These are phyloP conservation scores for Rossbeevera mucosa DNA, from an alignment of 768 basidiomycete genomes.

Conservation along the genomic window DNA sequence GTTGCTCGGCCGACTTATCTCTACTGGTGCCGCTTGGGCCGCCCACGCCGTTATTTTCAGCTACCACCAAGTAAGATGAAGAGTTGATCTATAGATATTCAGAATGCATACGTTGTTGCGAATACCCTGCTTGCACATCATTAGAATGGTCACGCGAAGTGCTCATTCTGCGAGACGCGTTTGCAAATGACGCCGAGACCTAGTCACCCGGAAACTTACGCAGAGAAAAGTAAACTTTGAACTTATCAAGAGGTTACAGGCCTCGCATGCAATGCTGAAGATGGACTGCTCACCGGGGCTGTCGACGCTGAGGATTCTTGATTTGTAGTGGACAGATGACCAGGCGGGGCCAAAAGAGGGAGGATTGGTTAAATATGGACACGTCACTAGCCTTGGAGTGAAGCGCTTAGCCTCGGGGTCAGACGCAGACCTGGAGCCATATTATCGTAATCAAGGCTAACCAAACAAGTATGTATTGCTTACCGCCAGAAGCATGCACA, in stretches of 20 bases:
- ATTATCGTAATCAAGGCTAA: not conserved
- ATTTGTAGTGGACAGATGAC: slow-evolving; percentile 1
- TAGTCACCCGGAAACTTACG: not conserved
- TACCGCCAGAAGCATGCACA: not conserved
- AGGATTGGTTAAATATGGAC: not conserved
- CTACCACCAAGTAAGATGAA: not conserved
- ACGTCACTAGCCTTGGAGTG: not conserved
- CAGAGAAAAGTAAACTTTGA: not conserved
- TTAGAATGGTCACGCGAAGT: slow-evolving; percentile 1
- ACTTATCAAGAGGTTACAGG: not conserved
- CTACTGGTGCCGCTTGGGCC: slow-evolving; percentile 1
- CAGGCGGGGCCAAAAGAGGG: not conserved
- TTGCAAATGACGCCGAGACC: slow-evolving; percentile 1
- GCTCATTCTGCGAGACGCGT: not conserved
- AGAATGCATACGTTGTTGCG: slow-evolving; percentile 15
- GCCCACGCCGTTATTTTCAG: slow-evolving; percentile 3
- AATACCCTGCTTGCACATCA: not conserved
- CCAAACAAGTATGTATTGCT: slow-evolving; percentile 9
- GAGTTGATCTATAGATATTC: not conserved
- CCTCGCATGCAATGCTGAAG: not conserved
- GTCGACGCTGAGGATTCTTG: not conserved
- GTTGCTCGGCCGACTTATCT: slow-evolving; percentile 1
- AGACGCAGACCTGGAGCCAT: not conserved
- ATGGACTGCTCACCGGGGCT: slow-evolving; percentile 8
- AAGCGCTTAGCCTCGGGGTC: not conserved